A percentile compares a stretch with the other conserved stretches of the same genome.
Evolutionary conservation across 805 yeast genomes (phyloP).

Genomic region (Zygosaccharomyces gambellarensis): DNA sequence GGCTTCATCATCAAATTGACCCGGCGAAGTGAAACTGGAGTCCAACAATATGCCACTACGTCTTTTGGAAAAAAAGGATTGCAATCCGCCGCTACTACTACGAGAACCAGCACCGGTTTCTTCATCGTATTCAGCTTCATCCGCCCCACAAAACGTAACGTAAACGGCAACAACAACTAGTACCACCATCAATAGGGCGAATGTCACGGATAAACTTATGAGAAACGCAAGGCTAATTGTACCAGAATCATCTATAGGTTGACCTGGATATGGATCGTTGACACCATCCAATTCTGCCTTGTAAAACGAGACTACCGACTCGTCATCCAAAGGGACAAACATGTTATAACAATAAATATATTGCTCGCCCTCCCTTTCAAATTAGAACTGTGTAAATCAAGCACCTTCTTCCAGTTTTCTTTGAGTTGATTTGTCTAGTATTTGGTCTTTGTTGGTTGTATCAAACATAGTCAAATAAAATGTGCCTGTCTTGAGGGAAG

Average conservation of each 20-base stretch:
- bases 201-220: slow-evolving; percentile 34
- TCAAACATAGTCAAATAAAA: too few species aligned
- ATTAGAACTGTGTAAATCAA: too few species aligned
- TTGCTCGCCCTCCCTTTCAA: background rate
- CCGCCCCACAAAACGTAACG: slow-evolving; percentile 32
- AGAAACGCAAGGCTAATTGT: slow-evolving; percentile 33
- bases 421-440: too few species aligned
- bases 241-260: slow-evolving; percentile 29
- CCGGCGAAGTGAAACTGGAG: slow-evolving; percentile 29
- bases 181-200: slow-evolving; percentile 32
- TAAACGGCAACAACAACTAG: slow-evolving; percentile 31
- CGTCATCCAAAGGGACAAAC: slow-evolving; percentile 4
- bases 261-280: slow-evolving; percentile 20
- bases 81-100: slow-evolving; percentile 15
- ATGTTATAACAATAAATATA: background rate
- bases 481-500: too few species aligned
- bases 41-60: slow-evolving; percentile 28
- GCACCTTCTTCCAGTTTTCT: too few species aligned
- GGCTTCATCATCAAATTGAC: slow-evolving; percentile 29
- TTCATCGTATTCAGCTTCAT: slow-evolving; percentile 34
- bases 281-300: slow-evolving; percentile 6
- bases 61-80: slow-evolving; percentile 26
- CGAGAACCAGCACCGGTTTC: slow-evolving; percentile 20
- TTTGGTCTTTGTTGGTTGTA: too few species aligned
- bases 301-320: slow-evolving; percentile 2